These are phyloP conservation scores for Chalara sp. DNA, from an alignment of 2,329 filamentous ascomycete species.

Conservation along the genomic window DNA sequence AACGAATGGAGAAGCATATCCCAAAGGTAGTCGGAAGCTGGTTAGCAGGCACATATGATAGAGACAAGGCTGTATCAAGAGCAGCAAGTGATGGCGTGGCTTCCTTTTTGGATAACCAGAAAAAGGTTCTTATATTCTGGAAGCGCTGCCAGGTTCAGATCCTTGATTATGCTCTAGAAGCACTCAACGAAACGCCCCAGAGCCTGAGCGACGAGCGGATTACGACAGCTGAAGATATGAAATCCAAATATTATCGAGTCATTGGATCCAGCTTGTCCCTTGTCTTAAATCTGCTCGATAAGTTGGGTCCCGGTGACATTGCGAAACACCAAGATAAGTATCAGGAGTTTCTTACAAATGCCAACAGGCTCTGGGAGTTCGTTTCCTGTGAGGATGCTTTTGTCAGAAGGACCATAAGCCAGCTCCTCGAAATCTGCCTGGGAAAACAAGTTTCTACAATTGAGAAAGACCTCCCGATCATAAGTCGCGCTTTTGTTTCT, in stretches of 20 bases:
- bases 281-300: slow-evolving; percentile 45
- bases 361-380: slow-evolving; percentile 55
- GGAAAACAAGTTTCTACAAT: slow-evolving; percentile 40
- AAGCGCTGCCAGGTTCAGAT: slow-evolving; percentile 75
- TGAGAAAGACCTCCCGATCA: slow-evolving; percentile 41
- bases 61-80: slow-evolving; percentile 67
- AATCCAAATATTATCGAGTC: slow-evolving; percentile 79
- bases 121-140: slow-evolving; percentile 73
- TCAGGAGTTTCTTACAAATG: slow-evolving; percentile 57
- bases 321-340: slow-evolving; percentile 56
- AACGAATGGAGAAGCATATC: slow-evolving; percentile 76
- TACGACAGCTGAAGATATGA: slow-evolving; percentile 75
- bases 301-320: slow-evolving; percentile 43
- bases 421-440: slow-evolving; percentile 43
- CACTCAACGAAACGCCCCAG: slow-evolving; percentile 70
- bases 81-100: slow-evolving; percentile 73
- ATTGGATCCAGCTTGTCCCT: slow-evolving; percentile 48
- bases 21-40: slow-evolving; percentile 78
- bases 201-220: slow-evolving; percentile 87
- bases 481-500: slow-evolving; percentile 56
- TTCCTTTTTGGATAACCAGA: slow-evolving; percentile 69
- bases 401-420: slow-evolving; percentile 44
- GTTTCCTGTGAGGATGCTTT: slow-evolving; percentile 54
- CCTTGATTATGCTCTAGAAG: slow-evolving; percentile 73
- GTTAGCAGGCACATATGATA: slow-evolving; percentile 84